Evolutionary conservation across 805 yeast genomes (phyloP).

Genomic region (Lachancea lanzarotensis): DNA sequence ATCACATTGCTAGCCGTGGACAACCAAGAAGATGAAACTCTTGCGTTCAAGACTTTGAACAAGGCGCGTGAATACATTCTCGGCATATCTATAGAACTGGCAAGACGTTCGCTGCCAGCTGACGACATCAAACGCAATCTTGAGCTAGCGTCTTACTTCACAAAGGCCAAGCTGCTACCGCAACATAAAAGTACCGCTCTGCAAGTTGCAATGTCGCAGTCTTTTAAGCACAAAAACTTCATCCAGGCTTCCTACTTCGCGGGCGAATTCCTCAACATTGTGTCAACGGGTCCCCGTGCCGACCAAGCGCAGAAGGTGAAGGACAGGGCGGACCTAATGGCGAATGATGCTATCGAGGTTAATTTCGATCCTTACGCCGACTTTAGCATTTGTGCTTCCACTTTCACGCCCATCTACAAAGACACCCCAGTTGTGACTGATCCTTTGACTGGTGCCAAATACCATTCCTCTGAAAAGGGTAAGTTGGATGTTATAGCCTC

Average conservation of each 20-base stretch:
- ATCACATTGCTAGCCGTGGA: slow-evolving; percentile 65
- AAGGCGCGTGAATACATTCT: slow-evolving; percentile 85
- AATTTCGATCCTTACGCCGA: slow-evolving; percentile 91
- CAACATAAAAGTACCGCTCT: slow-evolving; percentile 82
- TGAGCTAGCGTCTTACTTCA: slow-evolving; percentile 94
- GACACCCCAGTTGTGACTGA: slow-evolving; percentile 65
- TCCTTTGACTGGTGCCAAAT: slow-evolving; percentile 85
- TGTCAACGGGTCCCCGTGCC: slow-evolving; percentile 69
- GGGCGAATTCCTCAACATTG: slow-evolving; percentile 64
- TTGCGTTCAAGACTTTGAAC: slow-evolving; percentile 61
- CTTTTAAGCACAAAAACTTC: slow-evolving; percentile 82
- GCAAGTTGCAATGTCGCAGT: slow-evolving; percentile 92
- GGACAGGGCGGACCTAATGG: slow-evolving; percentile 68
- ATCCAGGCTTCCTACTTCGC: slow-evolving; percentile 90
- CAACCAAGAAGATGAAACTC: slow-evolving; percentile 66
- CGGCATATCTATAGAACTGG: slow-evolving; percentile 85
- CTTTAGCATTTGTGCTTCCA: slow-evolving; percentile 81
- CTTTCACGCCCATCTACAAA: slow-evolving; percentile 82
- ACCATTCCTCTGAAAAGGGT: slow-evolving; percentile 72
- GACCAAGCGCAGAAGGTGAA: slow-evolving; percentile 84
- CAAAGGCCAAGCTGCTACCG: slow-evolving; percentile 72
- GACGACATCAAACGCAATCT: slow-evolving; percentile 74
- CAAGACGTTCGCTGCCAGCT: slow-evolving; percentile 73
- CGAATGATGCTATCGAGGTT: slow-evolving; percentile 81
- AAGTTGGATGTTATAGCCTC: slow-evolving; percentile 67